Conservation (phyloP, 352 stramenopile species). For the Globisporangium spinosum region DNA sequence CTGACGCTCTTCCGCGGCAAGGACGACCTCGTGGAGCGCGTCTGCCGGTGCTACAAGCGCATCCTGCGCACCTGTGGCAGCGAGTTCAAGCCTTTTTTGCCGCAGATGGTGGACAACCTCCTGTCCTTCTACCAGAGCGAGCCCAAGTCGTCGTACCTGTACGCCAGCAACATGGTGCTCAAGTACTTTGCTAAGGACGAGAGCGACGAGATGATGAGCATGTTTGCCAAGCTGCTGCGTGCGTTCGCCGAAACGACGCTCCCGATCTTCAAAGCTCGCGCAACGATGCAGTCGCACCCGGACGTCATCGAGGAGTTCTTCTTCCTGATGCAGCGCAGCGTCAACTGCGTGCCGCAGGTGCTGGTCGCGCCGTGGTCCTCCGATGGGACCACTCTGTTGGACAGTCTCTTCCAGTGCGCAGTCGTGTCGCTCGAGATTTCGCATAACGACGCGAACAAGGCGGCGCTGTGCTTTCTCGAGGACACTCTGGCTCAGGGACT, state of each 20-base stretch:
- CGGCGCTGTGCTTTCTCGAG: conserved; percentile 92
- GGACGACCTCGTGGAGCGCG: conserved; percentile 77
- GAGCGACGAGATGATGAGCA: conserved; percentile 31
- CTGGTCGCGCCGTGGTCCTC: conserved; percentile 45
- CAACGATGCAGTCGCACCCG: conserved; percentile 73
- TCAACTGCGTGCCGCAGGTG: conserved; percentile 80
- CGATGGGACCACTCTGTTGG: conserved; percentile 48
- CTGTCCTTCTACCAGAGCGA: conserved; percentile 68
- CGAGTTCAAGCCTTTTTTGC: conserved; percentile 63
- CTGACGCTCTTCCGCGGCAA: conserved; percentile 67
- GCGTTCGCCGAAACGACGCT: conserved; percentile 75
- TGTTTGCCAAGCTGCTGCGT: conserved; percentile 59
- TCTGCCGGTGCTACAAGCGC: conserved; percentile 86
- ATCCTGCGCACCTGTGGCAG: conserved; percentile 70
- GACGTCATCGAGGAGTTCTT: conserved; percentile 97
- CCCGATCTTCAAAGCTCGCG: conserved; percentile 67
- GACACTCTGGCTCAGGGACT: conserved; percentile 31
- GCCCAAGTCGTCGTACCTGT: conserved; percentile 86
- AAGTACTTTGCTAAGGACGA: conserved; percentile 57
- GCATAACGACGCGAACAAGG: conserved; percentile 94
- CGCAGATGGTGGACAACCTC: conserved; percentile 74
- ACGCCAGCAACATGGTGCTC: conserved; percentile 78
- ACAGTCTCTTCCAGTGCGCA: conserved; percentile 81
- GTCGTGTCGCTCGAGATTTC: conserved; percentile 86
- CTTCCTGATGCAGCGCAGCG: conserved; percentile 90